Conservation (phyloP, 495 filamentous ascomycete genomes). For the Filosporella fistucella region DNA sequence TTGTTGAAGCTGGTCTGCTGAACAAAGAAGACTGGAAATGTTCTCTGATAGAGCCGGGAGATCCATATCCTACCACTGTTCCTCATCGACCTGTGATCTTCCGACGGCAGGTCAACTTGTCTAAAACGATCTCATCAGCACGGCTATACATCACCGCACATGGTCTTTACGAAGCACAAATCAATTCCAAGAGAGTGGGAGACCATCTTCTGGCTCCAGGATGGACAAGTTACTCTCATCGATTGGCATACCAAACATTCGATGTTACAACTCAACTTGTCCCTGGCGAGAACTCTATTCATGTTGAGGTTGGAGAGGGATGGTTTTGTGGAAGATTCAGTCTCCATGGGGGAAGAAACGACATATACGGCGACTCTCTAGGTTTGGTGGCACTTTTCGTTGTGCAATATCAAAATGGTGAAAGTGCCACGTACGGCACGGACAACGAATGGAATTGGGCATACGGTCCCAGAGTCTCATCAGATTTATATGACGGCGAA, state of each 20-base stretch:
- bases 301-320: constrained; percentile 46
- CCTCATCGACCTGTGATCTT: background rate
- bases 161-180: constrained; percentile 44
- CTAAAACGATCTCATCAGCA: constrained; percentile 15
- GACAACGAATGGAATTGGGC: constrained; percentile 39
- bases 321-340: constrained; percentile 46
- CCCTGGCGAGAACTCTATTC: constrained; percentile 36
- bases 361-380: constrained; percentile 42
- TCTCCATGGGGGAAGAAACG: constrained; percentile 5
- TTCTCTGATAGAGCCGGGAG: background rate
- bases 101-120: constrained; percentile 2
- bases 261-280: constrained; percentile 37
- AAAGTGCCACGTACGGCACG: constrained; percentile 26
- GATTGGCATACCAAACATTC: constrained; percentile 44
- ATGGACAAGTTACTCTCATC: constrained; percentile 47
- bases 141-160: constrained; percentile 46
- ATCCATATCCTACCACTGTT: background rate
- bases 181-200: constrained; percentile 46
- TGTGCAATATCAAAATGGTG: constrained; percentile 27
- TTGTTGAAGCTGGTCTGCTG: background rate
- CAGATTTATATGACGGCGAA: constrained; percentile 52
- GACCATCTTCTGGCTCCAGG: constrained; percentile 43
- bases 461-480: constrained; percentile 34
- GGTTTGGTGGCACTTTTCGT: constrained; percentile 41
- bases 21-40: background rate